phyloP scores from a whole-genome alignment of 2,329 filamentous ascomycete genomes.

The Fusarium graminum region DNA sequence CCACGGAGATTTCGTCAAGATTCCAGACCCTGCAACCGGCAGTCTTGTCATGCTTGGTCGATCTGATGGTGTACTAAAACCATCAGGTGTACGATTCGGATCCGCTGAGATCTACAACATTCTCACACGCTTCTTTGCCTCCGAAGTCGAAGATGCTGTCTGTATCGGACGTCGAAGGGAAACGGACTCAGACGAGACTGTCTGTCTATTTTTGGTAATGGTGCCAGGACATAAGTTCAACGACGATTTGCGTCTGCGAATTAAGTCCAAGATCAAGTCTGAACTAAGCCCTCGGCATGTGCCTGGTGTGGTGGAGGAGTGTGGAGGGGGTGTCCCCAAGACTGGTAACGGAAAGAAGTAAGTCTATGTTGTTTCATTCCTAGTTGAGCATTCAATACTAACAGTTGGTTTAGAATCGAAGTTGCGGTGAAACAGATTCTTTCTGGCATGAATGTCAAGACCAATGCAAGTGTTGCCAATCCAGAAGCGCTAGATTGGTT shows the following conservation, averaged over 20 bases:
- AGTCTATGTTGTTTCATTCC: slow-evolving; percentile 52
- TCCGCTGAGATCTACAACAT: slow-evolving; percentile 97
- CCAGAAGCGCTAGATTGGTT: slow-evolving; percentile 92
- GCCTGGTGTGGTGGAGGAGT: slow-evolving; percentile 84
- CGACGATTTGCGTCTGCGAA: slow-evolving; percentile 69
- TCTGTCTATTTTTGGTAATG: slow-evolving; percentile 90
- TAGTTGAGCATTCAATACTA: slow-evolving; percentile 16
- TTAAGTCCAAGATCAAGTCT: slow-evolving; percentile 77
- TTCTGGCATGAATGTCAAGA: slow-evolving; percentile 87
- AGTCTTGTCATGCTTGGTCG: slow-evolving; percentile 92
- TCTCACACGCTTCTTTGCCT: slow-evolving; percentile 83
- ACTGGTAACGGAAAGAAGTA: slow-evolving; percentile 97
- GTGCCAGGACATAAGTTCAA: slow-evolving; percentile 67
- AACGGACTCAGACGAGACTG: slow-evolving; percentile 83
- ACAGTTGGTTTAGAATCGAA: slow-evolving; percentile 74
- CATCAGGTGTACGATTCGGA: slow-evolving; percentile 90
- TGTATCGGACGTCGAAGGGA: slow-evolving; percentile 83
- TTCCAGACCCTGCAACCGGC: slow-evolving; percentile 75
- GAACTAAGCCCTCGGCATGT: slow-evolving; percentile 93
- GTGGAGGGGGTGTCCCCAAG: slow-evolving; percentile 83
- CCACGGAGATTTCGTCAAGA: slow-evolving; percentile 89
- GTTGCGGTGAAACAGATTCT: slow-evolving; percentile 97
- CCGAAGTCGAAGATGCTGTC: slow-evolving; percentile 84
- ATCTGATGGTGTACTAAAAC: slow-evolving; percentile 93
- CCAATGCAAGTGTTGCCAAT: slow-evolving; percentile 93